Base-by-base conservation (phyloP, 1,284 basidiomycete species). In the Phellinidium pouzarii region DNA sequence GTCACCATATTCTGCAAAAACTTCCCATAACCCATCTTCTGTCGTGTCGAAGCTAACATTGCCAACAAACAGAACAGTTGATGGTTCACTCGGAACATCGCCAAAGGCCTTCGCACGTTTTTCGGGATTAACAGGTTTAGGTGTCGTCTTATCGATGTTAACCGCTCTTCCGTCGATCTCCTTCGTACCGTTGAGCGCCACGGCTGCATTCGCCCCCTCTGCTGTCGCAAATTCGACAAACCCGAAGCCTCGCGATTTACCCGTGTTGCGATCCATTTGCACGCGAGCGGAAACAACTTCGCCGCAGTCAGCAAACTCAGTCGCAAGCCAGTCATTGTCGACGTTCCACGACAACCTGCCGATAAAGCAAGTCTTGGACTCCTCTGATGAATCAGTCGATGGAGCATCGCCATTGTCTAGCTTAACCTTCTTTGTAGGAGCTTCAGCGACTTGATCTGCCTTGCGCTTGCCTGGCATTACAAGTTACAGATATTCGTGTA, bases 331-430 rank as follows among this genome's bases (percentile, higher is more conserved):
- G 70, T 97, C 95, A 68, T 94, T 90, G 77, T 98, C 95, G 61
- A 99, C 87, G 68, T 93, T 94, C 94, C 94, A 99, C 29, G 92
- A 95, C 48, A 99, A 79, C 59, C 83, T 82, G 52, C 95, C 95
- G 61, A 99, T 92, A 66, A 94, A 99, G 63, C 98, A 80, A 49
- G 84, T 87, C 66, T 79, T 86, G 44, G 76, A 79, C 58, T 80
- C 78, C 58, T 79, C 78, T 22, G 63, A 64, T 40, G 67, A 71
- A 29, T 74, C 70, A 26, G 71, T 72, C 43, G 71, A 67, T 41
- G 68, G 62, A 37, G 61, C 75, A 47, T 72, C 69, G 50, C 75
- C 81, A 57, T 82, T 76, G 40, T 71, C 76, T 48, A 83, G 70
- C 73, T 94, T 95, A 61, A 75, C 77, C 73, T 95, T 97, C 78